Percentiles rank a stretch among this genome's conserved stretches.
These are phyloP conservation scores for Myriosclerotinia curreyana DNA, from an alignment of 2,329 filamentous ascomycete genomes.

Conservation along the genomic window DNA sequence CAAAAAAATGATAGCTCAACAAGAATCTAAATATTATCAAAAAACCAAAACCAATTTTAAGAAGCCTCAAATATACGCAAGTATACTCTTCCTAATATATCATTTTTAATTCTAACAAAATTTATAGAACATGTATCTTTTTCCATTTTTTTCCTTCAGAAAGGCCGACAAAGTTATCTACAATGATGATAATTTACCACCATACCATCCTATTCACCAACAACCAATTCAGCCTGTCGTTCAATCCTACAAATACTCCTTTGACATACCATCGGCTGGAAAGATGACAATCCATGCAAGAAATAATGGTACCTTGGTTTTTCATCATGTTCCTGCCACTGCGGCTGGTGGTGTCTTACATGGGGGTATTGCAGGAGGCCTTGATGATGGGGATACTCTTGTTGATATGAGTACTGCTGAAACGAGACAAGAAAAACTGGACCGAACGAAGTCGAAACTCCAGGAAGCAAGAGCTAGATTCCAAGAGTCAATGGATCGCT, in stretches of 20 bases:
- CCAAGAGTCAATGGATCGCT: slow-evolving; percentile 2
- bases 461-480: background rate
- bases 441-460: slow-evolving; percentile 3
- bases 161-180: background rate
- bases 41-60: too few species aligned
- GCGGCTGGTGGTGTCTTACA: background rate
- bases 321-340: background rate
- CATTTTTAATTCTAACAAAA: too few species aligned
- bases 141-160: slow-evolving; percentile 1
- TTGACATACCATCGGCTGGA: background rate
- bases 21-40: too few species aligned
- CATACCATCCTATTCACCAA: background rate
- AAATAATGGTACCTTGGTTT: background rate
- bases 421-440: background rate
- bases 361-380: background rate
- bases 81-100: background rate
- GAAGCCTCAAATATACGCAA: too few species aligned
- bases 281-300: background rate
- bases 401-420: background rate
- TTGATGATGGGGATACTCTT: background rate
- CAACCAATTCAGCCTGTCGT: background rate
- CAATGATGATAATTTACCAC: slow-evolving; percentile 1
- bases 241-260: background rate
- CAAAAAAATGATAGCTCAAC: too few species aligned
- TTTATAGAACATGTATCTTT: background rate